A percentile compares a stretch with the other conserved stretches of the same genome.
Conservation (phyloP, 257 asterid genomes). For the Vinca minor region DNA sequence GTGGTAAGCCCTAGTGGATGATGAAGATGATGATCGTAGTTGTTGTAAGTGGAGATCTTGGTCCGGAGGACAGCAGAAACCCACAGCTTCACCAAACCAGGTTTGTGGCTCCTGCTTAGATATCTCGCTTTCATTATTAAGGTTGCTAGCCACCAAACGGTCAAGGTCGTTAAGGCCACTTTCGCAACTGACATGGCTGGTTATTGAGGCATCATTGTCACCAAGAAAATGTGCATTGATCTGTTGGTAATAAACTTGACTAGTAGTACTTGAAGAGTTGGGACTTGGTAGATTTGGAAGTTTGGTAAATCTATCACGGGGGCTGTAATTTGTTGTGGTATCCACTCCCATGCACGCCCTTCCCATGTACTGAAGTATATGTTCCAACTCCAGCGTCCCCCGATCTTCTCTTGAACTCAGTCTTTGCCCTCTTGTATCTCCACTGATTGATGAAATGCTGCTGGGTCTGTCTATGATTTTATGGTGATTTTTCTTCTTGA, state of each 20-base stretch:
- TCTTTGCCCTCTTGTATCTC: constrained; percentile 6
- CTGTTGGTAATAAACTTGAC: background rate
- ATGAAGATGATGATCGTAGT: constrained; percentile 16
- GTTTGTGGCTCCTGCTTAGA: constrained; percentile 14
- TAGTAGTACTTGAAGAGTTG: background rate
- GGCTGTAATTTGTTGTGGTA: background rate
- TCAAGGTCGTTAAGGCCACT: constrained; percentile 30
- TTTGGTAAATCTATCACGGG: constrained; percentile 22
- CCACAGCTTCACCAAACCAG: background rate
- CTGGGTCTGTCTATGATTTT: constrained; percentile 14
- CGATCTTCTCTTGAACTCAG: constrained; percentile 15
- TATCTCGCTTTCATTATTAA: constrained; percentile 25
- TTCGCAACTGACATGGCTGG: constrained; percentile 4
- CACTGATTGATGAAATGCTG: background rate
- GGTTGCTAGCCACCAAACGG: constrained; percentile 35
- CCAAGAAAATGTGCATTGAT: constrained; percentile 9
- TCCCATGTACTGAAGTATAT: constrained; percentile 33
- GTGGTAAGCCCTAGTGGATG: constrained; percentile 10
- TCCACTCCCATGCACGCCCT: background rate
- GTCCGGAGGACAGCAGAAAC: constrained; percentile 11
- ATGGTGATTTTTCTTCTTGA: constrained; percentile 41
- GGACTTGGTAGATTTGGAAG: constrained; percentile 37
- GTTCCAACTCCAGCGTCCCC: constrained; percentile 28
- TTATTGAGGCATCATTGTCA: background rate
- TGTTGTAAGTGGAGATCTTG: constrained; percentile 13